These are phyloP conservation scores for Corymbia citriodora DNA, from an alignment of 441 rosid species.

Conservation along the genomic window DNA sequence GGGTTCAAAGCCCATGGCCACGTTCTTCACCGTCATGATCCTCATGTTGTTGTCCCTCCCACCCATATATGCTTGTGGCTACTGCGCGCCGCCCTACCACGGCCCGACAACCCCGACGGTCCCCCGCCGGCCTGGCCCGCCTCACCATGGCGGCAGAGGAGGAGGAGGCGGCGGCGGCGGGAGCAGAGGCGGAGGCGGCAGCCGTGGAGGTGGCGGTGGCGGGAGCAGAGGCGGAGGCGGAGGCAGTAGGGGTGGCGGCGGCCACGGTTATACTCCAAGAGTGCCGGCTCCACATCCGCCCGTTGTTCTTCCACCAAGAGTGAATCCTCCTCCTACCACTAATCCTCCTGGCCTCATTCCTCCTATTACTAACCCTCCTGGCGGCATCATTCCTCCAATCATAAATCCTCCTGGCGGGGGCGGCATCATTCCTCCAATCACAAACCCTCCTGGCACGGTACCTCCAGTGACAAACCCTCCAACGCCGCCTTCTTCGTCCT, in stretches of 20 bases:
- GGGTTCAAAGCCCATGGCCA: constrained; percentile 37
- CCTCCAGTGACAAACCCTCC: constrained; percentile 44
- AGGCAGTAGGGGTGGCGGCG: not conserved
- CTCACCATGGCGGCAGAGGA: not conserved
- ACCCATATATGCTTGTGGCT: constrained; percentile 55
- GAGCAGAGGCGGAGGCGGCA: not conserved
- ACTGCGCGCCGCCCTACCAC: constrained; percentile 49
- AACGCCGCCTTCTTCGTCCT: constrained; percentile 19
- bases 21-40: constrained; percentile 46
- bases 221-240: not conserved
- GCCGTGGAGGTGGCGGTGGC: not conserved
- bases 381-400: not conserved
- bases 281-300: constrained; percentile 27
- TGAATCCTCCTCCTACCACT: not conserved
- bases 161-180: not conserved
- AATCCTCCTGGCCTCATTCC: constrained; percentile 3
- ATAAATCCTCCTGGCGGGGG: constrained; percentile 2
- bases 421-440: not conserved
- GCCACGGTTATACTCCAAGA: not conserved
- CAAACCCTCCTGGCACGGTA: constrained; percentile 4
- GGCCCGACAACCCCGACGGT: constrained; percentile 25
- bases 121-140: constrained; percentile 33
- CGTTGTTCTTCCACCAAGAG: constrained; percentile 24
- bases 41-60: constrained; percentile 50
- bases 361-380: constrained; percentile 1